Evolutionary conservation across 2,329 filamentous ascomycete species (phyloP).

Genomic region (Salinomyces thailandicus): DNA sequence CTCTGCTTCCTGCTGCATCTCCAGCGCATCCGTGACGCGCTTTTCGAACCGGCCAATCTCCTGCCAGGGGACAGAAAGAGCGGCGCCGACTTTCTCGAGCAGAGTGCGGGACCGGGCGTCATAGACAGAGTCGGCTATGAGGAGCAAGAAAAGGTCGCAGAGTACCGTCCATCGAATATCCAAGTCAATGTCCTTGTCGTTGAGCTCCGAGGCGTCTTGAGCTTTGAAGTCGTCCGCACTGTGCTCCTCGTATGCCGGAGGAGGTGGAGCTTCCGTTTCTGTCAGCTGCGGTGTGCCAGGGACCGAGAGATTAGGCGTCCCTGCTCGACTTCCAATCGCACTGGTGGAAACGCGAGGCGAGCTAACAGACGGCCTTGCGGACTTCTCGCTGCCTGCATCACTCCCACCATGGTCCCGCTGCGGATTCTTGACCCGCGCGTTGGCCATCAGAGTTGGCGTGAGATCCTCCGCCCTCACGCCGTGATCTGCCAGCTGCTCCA

Average conservation of each 20-base stretch:
- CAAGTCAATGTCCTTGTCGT: conserved; percentile 78
- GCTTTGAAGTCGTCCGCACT: conserved; percentile 67
- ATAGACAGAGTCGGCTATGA: conserved; percentile 94
- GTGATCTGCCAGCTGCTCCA: conserved; percentile 89
- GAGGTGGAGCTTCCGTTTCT: conserved; percentile 8
- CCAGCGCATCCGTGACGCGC: conserved; percentile 86
- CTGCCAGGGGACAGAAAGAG: conserved; percentile 74
- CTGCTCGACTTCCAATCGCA: conserved; percentile 8
- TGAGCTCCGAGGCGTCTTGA: conserved; percentile 70
- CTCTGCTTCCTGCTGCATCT: conserved; percentile 91
- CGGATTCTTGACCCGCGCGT: conserved; percentile 85
- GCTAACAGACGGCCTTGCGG: conserved; percentile 20
- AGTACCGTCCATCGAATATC: conserved; percentile 95
- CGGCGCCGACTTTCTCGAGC: conserved; percentile 70
- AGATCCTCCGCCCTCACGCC: conserved; percentile 78
- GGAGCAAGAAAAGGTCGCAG: conserved; percentile 85
- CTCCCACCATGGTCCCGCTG: not conserved
- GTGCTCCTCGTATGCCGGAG: conserved; percentile 48
- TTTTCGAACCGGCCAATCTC: conserved; percentile 97
- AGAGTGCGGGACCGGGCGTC: conserved; percentile 78
- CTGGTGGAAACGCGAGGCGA: conserved; percentile 15
- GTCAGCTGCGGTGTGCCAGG: conserved; percentile 28
- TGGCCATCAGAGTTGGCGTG: conserved; percentile 78
- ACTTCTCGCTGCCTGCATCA: conserved; percentile 4
- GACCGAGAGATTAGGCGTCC: conserved; percentile 11